Conservation (phyloP, 495 filamentous ascomycete species). For the Friedmanniomyces endolithicus region DNA sequence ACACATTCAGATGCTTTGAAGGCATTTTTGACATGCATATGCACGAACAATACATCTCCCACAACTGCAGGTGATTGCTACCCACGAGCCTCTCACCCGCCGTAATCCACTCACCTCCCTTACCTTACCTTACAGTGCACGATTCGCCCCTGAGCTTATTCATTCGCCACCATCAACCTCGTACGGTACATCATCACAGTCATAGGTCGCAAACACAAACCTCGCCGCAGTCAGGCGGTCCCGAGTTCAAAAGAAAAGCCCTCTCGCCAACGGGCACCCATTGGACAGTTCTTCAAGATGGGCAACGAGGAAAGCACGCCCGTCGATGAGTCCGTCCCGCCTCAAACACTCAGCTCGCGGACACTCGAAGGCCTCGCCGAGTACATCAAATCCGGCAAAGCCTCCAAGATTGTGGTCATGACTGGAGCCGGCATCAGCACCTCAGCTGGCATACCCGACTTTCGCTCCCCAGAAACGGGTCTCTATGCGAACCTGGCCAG, state of each 20-base stretch:
- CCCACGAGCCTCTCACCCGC: too few relatives aligned
- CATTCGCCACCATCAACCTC: background rate
- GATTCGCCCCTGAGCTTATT: too few relatives aligned
- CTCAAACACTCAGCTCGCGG: constrained; percentile 53
- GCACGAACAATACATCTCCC: too few relatives aligned
- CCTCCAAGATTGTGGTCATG: constrained; percentile 66
- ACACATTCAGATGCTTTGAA: too few relatives aligned
- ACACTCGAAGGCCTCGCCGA: constrained; percentile 60
- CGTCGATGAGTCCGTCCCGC: constrained; percentile 50
- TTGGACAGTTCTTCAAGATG: constrained; percentile 36
- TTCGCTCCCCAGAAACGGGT: constrained; percentile 62
- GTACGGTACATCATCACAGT: background rate
- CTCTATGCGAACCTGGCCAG: constrained; percentile 73
- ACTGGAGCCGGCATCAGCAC: constrained; percentile 23
- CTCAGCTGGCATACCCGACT: constrained; percentile 50
- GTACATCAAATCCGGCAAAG: constrained; percentile 55
- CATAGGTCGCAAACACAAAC: constrained; percentile 31
- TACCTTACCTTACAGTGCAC: too few relatives aligned
- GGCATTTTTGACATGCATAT: too few relatives aligned
- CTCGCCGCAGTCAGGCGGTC: constrained; percentile 22
- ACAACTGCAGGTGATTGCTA: too few relatives aligned
- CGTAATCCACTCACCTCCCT: too few relatives aligned
- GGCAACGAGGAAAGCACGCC: constrained; percentile 55
- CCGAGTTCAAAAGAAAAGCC: constrained; percentile 22
- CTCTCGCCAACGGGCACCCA: constrained; percentile 4